These are phyloP conservation scores for Phytophthora europaea DNA, from an alignment of 352 stramenopile species.

Conservation along the genomic window DNA sequence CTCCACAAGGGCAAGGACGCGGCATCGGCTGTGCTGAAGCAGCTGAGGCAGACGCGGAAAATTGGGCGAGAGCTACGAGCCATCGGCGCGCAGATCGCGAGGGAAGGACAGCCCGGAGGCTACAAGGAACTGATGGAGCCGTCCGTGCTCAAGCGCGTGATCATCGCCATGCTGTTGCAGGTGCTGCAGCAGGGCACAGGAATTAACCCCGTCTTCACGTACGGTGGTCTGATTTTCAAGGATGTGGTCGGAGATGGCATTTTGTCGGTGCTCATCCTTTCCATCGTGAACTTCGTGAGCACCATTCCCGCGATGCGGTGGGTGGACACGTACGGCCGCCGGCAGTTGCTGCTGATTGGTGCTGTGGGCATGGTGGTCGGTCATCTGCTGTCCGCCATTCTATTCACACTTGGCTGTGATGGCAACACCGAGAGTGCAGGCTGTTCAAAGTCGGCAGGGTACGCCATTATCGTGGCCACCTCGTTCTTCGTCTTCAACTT, in stretches of 20 bases:
- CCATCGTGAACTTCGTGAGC: conserved; percentile 59
- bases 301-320: conserved; percentile 63
- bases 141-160: conserved; percentile 47
- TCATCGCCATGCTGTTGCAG: conserved; percentile 58
- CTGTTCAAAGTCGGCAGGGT: conserved; percentile 47
- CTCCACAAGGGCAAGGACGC: conserved; percentile 54
- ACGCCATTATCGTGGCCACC: conserved; percentile 53
- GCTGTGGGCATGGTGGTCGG: conserved; percentile 56
- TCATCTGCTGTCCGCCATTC: conserved; percentile 48
- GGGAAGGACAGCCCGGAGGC: conserved; percentile 37
- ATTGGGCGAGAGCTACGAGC: conserved; percentile 53
- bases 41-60: conserved; percentile 52
- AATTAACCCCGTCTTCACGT: conserved; percentile 62
- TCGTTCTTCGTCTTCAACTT: conserved; percentile 59
- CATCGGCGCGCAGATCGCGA: conserved; percentile 55
- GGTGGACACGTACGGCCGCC: conserved; percentile 55
- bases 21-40: conserved; percentile 48
- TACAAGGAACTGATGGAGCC: conserved; percentile 61
- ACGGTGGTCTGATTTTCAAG: conserved; percentile 63
- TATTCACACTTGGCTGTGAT: conserved; percentile 53
- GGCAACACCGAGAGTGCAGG: conserved; percentile 46
- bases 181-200: conserved; percentile 61
- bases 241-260: conserved; percentile 53
- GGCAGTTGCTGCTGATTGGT: conserved; percentile 50
- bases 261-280: conserved; percentile 55